Conservation (phyloP, 2,329 filamentous ascomycete genomes). For the Didymella arachidicola region DNA sequence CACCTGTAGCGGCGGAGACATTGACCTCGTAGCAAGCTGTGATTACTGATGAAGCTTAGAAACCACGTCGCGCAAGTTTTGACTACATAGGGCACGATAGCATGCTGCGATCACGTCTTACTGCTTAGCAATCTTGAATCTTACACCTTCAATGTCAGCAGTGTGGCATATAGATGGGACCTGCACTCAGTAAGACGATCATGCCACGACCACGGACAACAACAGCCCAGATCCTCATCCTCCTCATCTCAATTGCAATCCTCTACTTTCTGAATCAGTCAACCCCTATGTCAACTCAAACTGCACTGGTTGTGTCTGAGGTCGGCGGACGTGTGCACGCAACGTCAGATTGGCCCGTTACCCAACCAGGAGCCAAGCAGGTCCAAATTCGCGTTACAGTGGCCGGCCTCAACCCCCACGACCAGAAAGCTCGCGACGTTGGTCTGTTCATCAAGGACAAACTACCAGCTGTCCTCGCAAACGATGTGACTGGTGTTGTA, state of each 20-base stretch:
- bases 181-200: background rate
- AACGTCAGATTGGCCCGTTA: constrained; percentile 1
- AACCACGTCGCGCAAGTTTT: background rate
- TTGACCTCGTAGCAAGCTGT: background rate
- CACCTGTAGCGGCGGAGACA: background rate
- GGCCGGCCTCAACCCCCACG: constrained; percentile 40
- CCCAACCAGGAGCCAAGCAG: constrained; percentile 2
- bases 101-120: background rate
- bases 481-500: constrained; percentile 59
- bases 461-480: constrained; percentile 47
- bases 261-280: background rate
- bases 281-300: background rate
- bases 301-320: background rate
- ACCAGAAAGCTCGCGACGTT: constrained; percentile 50
- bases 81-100: background rate
- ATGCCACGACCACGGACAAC: background rate
- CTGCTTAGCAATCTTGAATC: background rate
- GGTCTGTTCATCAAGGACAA: constrained; percentile 48
- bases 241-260: background rate
- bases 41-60: background rate
- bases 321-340: constrained; percentile 1
- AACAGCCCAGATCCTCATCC: background rate
- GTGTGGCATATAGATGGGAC: background rate
- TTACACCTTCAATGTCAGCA: background rate
- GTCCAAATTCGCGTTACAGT: constrained; percentile 4